Evolutionary conservation across 164 flowering plant species (phyloP).

Genomic region (Berberis thunbergii): DNA sequence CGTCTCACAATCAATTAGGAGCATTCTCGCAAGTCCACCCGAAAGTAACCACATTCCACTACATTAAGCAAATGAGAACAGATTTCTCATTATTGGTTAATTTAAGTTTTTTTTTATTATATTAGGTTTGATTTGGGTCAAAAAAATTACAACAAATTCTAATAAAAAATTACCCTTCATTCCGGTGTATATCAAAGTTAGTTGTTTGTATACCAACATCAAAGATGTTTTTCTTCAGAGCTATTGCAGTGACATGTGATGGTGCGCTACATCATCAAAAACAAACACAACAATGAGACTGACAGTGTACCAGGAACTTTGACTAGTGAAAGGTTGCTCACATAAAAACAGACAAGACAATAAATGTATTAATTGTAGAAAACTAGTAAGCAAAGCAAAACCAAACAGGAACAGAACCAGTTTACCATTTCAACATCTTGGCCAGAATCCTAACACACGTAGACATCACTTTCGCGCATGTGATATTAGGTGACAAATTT

Average conservation of each 20-base stretch:
- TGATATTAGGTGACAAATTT: slow-evolving; percentile 32
- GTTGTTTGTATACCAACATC: slow-evolving; percentile 33
- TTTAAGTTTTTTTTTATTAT: too few species aligned
- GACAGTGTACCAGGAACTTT: too few species aligned
- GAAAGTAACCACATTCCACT: slow-evolving; percentile 77
- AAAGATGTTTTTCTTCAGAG: slow-evolving; percentile 49
- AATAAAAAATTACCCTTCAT: slow-evolving; percentile 39
- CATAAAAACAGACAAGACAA: too few species aligned
- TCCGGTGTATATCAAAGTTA: slow-evolving; percentile 23
- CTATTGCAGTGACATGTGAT: slow-evolving; percentile 41
- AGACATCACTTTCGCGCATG: slow-evolving; percentile 49
- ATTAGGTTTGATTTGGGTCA: background rate
- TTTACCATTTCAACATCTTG: slow-evolving; percentile 67
- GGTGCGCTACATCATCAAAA: slow-evolving; percentile 53
- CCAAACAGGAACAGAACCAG: background rate
- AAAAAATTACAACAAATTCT: background rate
- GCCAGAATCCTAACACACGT: slow-evolving; percentile 55
- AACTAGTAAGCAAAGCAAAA: background rate
- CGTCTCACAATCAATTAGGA: slow-evolving; percentile 65
- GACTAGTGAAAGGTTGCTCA: too few species aligned
- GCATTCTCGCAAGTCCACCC: slow-evolving; percentile 74
- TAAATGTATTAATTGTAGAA: background rate
- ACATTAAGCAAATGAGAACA: slow-evolving; percentile 2
- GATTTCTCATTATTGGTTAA: background rate
- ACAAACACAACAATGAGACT: background rate